A percentile compares a stretch with the other conserved stretches of the same genome.
Evolutionary conservation across 768 basidiomycete genomes (phyloP).

Genomic region (Xerocomus potaroensis): DNA sequence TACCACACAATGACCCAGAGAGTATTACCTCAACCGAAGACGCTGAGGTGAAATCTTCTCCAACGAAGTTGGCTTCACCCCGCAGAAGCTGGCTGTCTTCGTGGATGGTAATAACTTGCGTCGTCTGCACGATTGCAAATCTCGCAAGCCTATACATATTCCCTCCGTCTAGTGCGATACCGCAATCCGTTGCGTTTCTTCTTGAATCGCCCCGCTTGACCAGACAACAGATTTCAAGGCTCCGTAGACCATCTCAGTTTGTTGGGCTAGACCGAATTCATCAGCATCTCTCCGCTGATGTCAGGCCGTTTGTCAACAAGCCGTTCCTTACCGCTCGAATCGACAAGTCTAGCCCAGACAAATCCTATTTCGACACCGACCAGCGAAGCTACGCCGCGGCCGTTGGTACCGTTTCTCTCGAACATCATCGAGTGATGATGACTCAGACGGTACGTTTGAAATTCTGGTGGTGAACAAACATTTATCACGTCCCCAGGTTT

Average conservation of each 20-base stretch:
- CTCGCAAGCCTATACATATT: constrained; percentile 4
- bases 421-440: not conserved
- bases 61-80: not conserved
- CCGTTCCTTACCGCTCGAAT: constrained; percentile 5
- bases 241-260: constrained; percentile 29
- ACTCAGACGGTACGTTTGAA: not conserved
- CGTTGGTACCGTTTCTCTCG: constrained; percentile 4
- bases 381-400: not conserved
- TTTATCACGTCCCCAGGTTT: not conserved
- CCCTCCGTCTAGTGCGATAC: not conserved
- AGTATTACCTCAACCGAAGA: not conserved
- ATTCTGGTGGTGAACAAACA: too few species aligned
- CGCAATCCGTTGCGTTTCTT: constrained; percentile 4
- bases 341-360: not conserved
- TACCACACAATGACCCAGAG: constrained; percentile 3
- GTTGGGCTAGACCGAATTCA: constrained; percentile 25
- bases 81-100: not conserved
- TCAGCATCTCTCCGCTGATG: constrained; percentile 6
- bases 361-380: constrained; percentile 1
- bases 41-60: not conserved
- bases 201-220: constrained; percentile 4
- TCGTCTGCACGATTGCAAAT: constrained; percentile 5
- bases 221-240: constrained; percentile 10
- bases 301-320: constrained; percentile 3
- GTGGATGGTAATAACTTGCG: constrained; percentile 1